These are phyloP conservation scores for Quercus wislizeni DNA, from an alignment of 306 rosid genomes.

Conservation along the genomic window DNA sequence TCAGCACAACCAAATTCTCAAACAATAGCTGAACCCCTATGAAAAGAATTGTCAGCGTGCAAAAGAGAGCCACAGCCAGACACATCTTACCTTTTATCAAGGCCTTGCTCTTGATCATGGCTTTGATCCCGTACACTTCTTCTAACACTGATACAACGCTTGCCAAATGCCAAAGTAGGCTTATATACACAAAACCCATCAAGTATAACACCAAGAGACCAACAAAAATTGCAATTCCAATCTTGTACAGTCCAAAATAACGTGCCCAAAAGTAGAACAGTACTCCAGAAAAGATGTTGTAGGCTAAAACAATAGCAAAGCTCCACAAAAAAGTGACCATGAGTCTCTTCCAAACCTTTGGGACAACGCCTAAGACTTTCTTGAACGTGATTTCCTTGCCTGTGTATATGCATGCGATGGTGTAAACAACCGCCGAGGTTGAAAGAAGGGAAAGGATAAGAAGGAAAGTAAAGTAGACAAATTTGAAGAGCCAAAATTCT, in stretches of 20 bases:
- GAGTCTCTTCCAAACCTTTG: constrained; percentile 34
- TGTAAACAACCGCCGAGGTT: constrained; percentile 37
- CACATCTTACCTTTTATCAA: constrained; percentile 22
- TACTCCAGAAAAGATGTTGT: not conserved
- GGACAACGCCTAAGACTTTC: constrained; percentile 22
- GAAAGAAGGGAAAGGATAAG: constrained; percentile 34
- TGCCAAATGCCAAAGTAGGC: constrained; percentile 22
- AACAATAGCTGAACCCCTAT: not conserved
- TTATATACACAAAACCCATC: constrained; percentile 9
- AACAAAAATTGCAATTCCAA: not conserved
- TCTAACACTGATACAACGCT: constrained; percentile 29
- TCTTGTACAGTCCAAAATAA: not conserved
- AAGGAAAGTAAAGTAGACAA: constrained; percentile 24
- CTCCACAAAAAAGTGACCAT: constrained; percentile 28
- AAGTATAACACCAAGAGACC: not conserved
- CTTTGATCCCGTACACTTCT: constrained; percentile 15
- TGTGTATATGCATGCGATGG: constrained; percentile 36
- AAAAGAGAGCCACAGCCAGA: not conserved
- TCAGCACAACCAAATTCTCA: constrained; percentile 13
- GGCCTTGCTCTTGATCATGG: constrained; percentile 17
- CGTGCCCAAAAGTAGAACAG: not conserved
- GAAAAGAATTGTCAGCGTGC: not conserved
- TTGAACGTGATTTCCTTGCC: constrained; percentile 10
- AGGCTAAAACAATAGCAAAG: constrained; percentile 6
- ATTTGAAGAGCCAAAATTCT: constrained; percentile 26